Percentiles rank a stretch among this genome's conserved stretches.
phyloP scores from a whole-genome alignment of 2,329 filamentous ascomycete genomes.

The Colletotrichum zoysiae region DNA sequence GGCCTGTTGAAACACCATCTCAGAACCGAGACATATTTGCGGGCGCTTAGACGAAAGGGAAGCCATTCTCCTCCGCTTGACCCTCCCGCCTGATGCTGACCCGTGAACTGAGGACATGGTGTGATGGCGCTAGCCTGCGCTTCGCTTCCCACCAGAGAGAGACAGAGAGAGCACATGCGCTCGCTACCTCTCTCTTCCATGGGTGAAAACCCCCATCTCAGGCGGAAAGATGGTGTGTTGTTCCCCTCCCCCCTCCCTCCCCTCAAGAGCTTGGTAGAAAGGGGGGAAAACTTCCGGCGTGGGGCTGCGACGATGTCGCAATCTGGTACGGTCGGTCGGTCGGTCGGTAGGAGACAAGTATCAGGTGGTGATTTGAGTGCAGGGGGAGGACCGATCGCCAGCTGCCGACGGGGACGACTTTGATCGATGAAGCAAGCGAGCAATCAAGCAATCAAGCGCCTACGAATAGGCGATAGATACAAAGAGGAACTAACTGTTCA shows the following conservation, averaged over 20 bases:
- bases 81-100: slow-evolving; percentile 34
- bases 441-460: too few species aligned
- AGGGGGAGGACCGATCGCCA: slow-evolving; percentile 9
- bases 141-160: slow-evolving; percentile 13
- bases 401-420: slow-evolving; percentile 2
- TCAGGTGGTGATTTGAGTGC: neutral
- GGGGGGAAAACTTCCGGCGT: neutral
- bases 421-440: slow-evolving; percentile 3
- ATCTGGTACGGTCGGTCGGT: slow-evolving; percentile 9
- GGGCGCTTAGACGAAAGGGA: slow-evolving; percentile 24
- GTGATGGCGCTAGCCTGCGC: slow-evolving; percentile 27
- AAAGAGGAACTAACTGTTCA: neutral
- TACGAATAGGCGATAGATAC: slow-evolving; percentile 17
- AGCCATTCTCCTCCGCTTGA: slow-evolving; percentile 31
- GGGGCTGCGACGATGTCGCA: slow-evolving; percentile 4
- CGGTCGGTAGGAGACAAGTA: slow-evolving; percentile 11
- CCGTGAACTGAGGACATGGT: slow-evolving; percentile 24
- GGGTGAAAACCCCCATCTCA: slow-evolving; percentile 10
- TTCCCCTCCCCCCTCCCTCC: neutral
- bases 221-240: neutral
- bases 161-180: slow-evolving; percentile 18
- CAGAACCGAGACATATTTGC: slow-evolving; percentile 32
- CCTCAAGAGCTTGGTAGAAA: neutral
- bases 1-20: slow-evolving; percentile 33
- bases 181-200: neutral